Conservation (phyloP, 164 flowering plant species). For the Vitis rotundifolia region DNA sequence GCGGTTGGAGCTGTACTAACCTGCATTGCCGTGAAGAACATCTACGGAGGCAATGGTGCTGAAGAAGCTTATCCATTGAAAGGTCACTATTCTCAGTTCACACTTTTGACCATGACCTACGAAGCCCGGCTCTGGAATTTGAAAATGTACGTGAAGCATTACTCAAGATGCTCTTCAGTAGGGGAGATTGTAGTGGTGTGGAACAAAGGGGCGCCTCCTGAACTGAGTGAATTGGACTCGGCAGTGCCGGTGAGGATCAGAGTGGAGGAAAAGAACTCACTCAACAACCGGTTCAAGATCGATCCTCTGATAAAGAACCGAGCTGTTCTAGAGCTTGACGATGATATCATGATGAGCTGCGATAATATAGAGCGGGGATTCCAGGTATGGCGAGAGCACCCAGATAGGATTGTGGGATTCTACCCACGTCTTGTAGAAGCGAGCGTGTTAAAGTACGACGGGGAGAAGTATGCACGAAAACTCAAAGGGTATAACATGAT, state of each 20-base stretch:
- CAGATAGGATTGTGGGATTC: slow-evolving; percentile 85
- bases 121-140: slow-evolving; percentile 93
- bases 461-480: slow-evolving; percentile 72
- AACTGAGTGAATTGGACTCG: slow-evolving; percentile 63
- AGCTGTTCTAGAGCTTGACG: slow-evolving; percentile 92
- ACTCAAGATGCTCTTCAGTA: slow-evolving; percentile 90
- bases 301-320: slow-evolving; percentile 71
- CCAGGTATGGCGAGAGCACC: slow-evolving; percentile 82
- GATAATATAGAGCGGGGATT: slow-evolving; percentile 89
- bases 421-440: slow-evolving; percentile 75
- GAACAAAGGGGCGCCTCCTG: slow-evolving; percentile 86
- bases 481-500: slow-evolving; percentile 83
- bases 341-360: slow-evolving; percentile 94
- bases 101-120: slow-evolving; percentile 86
- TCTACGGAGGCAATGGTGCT: slow-evolving; percentile 86
- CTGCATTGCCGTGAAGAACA: slow-evolving; percentile 59
- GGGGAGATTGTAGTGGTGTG: slow-evolving; percentile 89
- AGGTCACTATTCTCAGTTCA: slow-evolving; percentile 85
- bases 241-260: slow-evolving; percentile 84
- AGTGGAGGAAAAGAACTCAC: slow-evolving; percentile 67
- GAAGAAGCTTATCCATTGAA: slow-evolving; percentile 67
- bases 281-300: slow-evolving; percentile 77
- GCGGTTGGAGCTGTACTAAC: slow-evolving; percentile 40
- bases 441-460: slow-evolving; percentile 64
- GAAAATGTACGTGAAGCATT: slow-evolving; percentile 88